Evolutionary conservation across 768 basidiomycete genomes (phyloP).

Genomic region (Termitomyces sp.): DNA sequence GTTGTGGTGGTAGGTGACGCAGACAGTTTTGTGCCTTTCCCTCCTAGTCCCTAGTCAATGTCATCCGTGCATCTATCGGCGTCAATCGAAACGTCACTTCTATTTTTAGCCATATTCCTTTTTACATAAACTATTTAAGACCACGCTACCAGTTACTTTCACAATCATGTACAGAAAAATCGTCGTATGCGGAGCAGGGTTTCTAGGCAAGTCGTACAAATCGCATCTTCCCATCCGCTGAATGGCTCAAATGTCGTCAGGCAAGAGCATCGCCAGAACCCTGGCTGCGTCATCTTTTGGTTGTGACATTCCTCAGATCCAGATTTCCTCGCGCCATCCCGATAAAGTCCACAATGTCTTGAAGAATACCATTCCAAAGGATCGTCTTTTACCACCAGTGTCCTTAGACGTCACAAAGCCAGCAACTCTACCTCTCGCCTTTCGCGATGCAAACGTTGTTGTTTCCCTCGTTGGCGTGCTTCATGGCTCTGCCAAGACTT

Average conservation of each 20-base stretch:
- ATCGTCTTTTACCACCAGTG: slow-evolving; percentile 33
- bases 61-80: not conserved
- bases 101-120: not conserved
- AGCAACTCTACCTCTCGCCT: slow-evolving; percentile 37
- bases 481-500: slow-evolving; percentile 47
- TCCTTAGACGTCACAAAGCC: slow-evolving; percentile 52
- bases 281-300: slow-evolving; percentile 30
- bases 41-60: slow-evolving; percentile 10
- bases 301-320: slow-evolving; percentile 32
- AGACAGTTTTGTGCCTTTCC: slow-evolving; percentile 23
- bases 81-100: not conserved
- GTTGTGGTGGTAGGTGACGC: slow-evolving; percentile 32
- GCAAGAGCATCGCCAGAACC: slow-evolving; percentile 45
- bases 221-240: not conserved
- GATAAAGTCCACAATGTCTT: slow-evolving; percentile 30
- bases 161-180: slow-evolving; percentile 25
- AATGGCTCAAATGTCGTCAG: slow-evolving; percentile 19
- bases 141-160: not conserved
- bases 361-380: slow-evolving; percentile 23
- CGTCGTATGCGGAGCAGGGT: slow-evolving; percentile 52
- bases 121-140: not conserved
- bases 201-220: slow-evolving; percentile 40
- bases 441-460: slow-evolving; percentile 51
- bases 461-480: slow-evolving; percentile 70
- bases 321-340: slow-evolving; percentile 59